These are phyloP conservation scores for Coniophora puteana DNA, from an alignment of 1,284 basidiomycete species.

Conservation along the genomic window DNA sequence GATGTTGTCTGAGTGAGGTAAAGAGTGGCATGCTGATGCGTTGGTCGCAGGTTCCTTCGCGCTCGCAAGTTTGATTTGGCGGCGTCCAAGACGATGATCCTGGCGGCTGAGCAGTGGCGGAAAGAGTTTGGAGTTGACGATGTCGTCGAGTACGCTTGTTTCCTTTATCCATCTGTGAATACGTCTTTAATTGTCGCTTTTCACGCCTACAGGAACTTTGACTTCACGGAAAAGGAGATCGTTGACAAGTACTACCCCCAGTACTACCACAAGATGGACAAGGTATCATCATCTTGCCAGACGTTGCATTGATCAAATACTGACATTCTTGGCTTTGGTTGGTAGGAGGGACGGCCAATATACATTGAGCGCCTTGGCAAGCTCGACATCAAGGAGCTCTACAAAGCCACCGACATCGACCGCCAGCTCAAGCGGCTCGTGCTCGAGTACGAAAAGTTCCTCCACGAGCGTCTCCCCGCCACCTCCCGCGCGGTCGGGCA, in stretches of 20 bases:
- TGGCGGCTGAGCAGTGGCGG: constrained; percentile 87
- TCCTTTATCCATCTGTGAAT: constrained; percentile 11
- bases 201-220: constrained; percentile 62
- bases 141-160: constrained; percentile 63
- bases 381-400: constrained; percentile 84
- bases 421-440: constrained; percentile 90
- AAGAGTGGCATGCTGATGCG: constrained; percentile 2
- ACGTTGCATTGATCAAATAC: no score
- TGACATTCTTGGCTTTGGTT: neutral
- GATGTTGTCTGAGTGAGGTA: constrained; percentile 4
- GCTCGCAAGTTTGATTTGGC: constrained; percentile 90
- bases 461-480: constrained; percentile 78
- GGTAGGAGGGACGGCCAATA: constrained; percentile 88
- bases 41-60: constrained; percentile 69
- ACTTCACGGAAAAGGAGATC: constrained; percentile 80
- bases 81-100: constrained; percentile 84
- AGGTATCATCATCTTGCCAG: no score
- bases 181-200: neutral
- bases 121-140: constrained; percentile 88
- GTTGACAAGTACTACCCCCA: constrained; percentile 96
- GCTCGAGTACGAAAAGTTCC: constrained; percentile 91
- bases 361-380: constrained; percentile 94
- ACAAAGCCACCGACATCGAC: constrained; percentile 80
- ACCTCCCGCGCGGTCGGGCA: constrained; percentile 74
- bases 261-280: constrained; percentile 96